A percentile compares a stretch with the other conserved stretches of the same genome.
These are phyloP conservation scores for Aspergillus saccharolyticus DNA, from an alignment of 495 filamentous ascomycete species.

Conservation along the genomic window DNA sequence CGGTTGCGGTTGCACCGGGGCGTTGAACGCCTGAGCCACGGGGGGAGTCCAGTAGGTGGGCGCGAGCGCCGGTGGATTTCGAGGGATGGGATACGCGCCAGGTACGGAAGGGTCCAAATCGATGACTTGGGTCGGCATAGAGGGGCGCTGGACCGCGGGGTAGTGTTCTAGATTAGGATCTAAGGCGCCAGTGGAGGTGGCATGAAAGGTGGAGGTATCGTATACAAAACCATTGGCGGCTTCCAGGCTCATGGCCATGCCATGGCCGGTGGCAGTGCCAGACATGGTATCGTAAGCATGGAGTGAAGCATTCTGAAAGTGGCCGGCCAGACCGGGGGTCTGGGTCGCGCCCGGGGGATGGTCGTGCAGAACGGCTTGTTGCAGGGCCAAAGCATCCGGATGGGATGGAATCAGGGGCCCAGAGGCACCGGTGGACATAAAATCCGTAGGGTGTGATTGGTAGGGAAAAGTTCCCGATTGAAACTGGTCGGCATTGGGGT, in stretches of 20 bases:
- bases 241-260: slow-evolving; percentile 25
- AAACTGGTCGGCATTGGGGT: slow-evolving; percentile 12
- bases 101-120: slow-evolving; percentile 4
- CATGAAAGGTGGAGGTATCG: slow-evolving; percentile 17
- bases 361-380: slow-evolving; percentile 14
- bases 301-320: slow-evolving; percentile 23
- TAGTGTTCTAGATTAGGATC: slow-evolving; percentile 19
- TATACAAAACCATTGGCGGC: slow-evolving; percentile 23
- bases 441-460: slow-evolving; percentile 9
- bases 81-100: slow-evolving; percentile 9
- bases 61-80: slow-evolving; percentile 1
- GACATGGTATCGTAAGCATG: slow-evolving; percentile 28
- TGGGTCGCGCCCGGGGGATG: not conserved
- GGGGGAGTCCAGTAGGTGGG: slow-evolving; percentile 13
- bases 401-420: slow-evolving; percentile 21
- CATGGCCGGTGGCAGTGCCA: slow-evolving; percentile 15
- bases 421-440: slow-evolving; percentile 7
- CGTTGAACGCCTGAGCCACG: not conserved
- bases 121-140: slow-evolving; percentile 10
- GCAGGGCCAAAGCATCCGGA: slow-evolving; percentile 15
- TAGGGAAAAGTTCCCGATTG: slow-evolving; percentile 12
- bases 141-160: not conserved
- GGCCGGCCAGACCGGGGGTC: slow-evolving; percentile 19
- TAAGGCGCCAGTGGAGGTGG: slow-evolving; percentile 20
- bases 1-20: not conserved